Conservation (phyloP, 2,329 filamentous ascomycete species). For the Emmonsiellopsis sp. region DNA sequence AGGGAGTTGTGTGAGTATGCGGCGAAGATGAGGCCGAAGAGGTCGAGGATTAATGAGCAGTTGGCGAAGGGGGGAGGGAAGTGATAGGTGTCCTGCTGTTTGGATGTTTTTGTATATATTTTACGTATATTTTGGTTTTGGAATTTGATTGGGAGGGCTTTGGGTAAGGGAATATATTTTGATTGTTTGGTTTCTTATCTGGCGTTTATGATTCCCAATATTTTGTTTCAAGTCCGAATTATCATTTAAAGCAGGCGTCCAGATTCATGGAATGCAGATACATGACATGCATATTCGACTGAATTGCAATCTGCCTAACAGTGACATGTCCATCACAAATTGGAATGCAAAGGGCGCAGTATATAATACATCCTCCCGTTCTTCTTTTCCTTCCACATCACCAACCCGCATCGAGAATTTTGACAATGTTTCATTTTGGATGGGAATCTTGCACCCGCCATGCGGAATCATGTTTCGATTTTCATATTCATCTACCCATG, state of each 20-base stretch:
- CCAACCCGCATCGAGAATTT: background rate
- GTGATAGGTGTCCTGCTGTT: constrained; percentile 8
- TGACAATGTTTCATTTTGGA: background rate
- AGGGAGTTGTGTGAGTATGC: constrained; percentile 64
- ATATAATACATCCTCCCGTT: background rate
- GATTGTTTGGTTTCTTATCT: no score
- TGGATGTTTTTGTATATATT: background rate
- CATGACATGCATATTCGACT: background rate
- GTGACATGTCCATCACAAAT: no score
- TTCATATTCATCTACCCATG: constrained; percentile 3
- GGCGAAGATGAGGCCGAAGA: constrained; percentile 54
- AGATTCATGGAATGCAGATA: background rate
- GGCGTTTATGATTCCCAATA: no score
- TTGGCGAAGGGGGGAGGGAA: constrained; percentile 24
- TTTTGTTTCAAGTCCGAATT: no score
- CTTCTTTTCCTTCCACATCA: background rate
- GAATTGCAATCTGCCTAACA: no score
- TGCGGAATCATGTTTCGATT: background rate
- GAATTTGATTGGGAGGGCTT: no score
- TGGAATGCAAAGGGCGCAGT: no score
- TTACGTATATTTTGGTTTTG: background rate
- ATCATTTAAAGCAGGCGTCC: background rate
- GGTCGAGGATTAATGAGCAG: constrained; percentile 24
- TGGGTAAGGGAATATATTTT: no score
- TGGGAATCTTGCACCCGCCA: background rate